Evolutionary conservation across 2,329 filamentous ascomycete genomes (phyloP).

Genomic region (Helotiales sp.): DNA sequence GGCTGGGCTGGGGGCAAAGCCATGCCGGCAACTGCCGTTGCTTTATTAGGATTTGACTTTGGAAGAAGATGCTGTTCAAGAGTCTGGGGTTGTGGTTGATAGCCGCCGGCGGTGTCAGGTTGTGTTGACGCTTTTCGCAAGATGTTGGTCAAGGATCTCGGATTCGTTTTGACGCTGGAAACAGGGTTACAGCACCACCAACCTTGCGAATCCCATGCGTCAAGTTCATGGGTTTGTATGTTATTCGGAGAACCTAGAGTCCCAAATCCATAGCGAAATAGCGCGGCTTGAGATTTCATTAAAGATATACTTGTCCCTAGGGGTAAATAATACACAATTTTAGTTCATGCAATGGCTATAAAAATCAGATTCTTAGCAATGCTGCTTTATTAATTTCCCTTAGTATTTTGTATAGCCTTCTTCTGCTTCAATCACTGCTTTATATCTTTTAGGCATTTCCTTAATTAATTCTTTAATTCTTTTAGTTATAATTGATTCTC

Average conservation of each 20-base stretch:
- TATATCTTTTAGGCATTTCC: too few species aligned
- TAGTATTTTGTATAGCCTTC: too few species aligned
- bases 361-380: too few species aligned
- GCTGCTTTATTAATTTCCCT: too few species aligned
- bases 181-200: constrained; percentile 11
- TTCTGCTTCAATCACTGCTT: too few species aligned
- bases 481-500: too few species aligned
- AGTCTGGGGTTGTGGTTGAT: constrained; percentile 8
- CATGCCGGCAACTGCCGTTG: constrained; percentile 15
- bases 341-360: too few species aligned
- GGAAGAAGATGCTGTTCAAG: background rate
- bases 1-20: constrained; percentile 40
- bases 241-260: constrained; percentile 10
- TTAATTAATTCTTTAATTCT: too few species aligned
- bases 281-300: constrained; percentile 9
- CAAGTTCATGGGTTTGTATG: constrained; percentile 13
- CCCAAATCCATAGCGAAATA: background rate
- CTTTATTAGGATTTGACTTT: constrained; percentile 5
- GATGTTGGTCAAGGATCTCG: background rate
- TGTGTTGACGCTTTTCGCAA: background rate
- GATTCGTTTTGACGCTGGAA: background rate
- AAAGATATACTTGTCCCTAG: too few species aligned
- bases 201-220: constrained; percentile 3
- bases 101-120: constrained; percentile 11
- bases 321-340: too few species aligned